Percentiles rank a stretch among this genome's conserved stretches.
These are phyloP conservation scores for Turnera subulata DNA, from an alignment of 345 rosid genomes.

Conservation along the genomic window DNA sequence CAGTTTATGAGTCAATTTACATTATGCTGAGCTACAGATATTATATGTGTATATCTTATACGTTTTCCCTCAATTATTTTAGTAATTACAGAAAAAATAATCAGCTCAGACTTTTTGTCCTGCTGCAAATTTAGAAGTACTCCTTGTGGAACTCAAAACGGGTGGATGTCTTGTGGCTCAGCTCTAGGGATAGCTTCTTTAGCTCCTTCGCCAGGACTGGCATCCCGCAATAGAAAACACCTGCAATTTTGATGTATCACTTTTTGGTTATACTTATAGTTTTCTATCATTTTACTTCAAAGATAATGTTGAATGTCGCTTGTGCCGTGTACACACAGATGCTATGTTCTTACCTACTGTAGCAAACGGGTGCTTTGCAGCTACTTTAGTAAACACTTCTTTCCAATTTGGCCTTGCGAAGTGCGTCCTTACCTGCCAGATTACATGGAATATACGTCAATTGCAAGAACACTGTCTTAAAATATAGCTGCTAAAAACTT, in stretches of 20 bases:
- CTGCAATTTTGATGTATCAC: constrained; percentile 35
- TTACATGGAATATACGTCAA: no score
- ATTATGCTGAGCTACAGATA: constrained; percentile 10
- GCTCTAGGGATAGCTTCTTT: constrained; percentile 60
- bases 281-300: neutral
- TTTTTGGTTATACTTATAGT: neutral
- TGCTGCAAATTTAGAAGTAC: constrained; percentile 47
- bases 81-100: constrained; percentile 20
- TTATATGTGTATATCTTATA: neutral
- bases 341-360: constrained; percentile 53
- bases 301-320: no score
- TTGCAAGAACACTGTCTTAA: no score
- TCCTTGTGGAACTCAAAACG: constrained; percentile 93
- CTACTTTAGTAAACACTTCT: constrained; percentile 74
- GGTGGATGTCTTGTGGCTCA: constrained; percentile 71
- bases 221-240: constrained; percentile 92
- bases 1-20: neutral
- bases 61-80: neutral
- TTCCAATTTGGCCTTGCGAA: constrained; percentile 97
- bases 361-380: constrained; percentile 77
- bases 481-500: no score
- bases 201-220: constrained; percentile 84
- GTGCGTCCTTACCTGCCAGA: constrained; percentile 88
- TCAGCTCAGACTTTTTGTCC: neutral
- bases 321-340: neutral